Evolutionary conservation across 331 rosid species (phyloP).

Genomic region (Ulmus americana): DNA sequence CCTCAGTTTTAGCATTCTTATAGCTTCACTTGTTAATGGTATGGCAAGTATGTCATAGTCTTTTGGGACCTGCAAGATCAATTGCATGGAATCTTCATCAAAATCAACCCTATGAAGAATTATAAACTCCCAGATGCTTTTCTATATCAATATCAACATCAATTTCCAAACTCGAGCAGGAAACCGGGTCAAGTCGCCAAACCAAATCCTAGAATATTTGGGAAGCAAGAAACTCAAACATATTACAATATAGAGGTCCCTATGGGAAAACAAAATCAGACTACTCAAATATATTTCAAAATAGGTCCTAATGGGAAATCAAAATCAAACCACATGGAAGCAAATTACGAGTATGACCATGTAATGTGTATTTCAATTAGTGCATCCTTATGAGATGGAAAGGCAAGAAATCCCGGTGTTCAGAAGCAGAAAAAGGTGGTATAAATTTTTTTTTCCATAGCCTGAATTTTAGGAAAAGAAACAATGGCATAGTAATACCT

Average conservation of each 20-base stretch:
- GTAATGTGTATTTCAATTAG: neutral
- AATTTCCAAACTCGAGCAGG: neutral
- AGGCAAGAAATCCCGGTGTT: neutral
- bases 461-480: slow-evolving; percentile 1
- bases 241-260: no score
- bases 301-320: no score
- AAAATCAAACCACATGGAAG: no score
- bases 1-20: slow-evolving; percentile 57
- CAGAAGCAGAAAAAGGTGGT: neutral
- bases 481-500: slow-evolving; percentile 38
- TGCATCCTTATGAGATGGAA: neutral
- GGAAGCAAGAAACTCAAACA: neutral
- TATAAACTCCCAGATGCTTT: neutral
- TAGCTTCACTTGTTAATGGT: slow-evolving; percentile 77
- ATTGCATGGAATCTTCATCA: slow-evolving; percentile 17
- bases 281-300: no score
- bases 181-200: neutral
- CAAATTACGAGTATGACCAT: neutral
- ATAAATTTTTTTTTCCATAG: neutral
- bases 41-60: slow-evolving; percentile 83
- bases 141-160: slow-evolving; percentile 6
- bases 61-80: slow-evolving; percentile 67
- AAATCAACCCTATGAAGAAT: neutral
- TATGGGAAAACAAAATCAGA: no score
- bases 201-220: neutral